phyloP scores from a whole-genome alignment of 208 protist genomes.

The Herpetomonas samuelpessoai region DNA sequence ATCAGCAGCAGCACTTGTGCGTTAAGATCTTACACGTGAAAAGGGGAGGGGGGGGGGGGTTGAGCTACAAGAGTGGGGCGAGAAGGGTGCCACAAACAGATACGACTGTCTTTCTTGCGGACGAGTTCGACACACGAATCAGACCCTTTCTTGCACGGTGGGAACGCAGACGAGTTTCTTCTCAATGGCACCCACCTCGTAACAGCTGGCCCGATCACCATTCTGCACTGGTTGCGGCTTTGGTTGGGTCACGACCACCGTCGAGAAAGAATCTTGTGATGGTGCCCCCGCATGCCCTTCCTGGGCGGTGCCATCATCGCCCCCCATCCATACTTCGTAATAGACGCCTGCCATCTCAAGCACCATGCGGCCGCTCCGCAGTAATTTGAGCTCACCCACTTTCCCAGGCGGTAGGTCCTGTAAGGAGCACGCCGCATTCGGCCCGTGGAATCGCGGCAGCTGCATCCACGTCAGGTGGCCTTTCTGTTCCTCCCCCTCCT shows the following conservation, averaged over 20 bases:
- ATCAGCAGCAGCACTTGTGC: too few species aligned
- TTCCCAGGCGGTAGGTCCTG: slow-evolving; percentile 59
- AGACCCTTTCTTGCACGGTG: slow-evolving; percentile 23
- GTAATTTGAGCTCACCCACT: slow-evolving; percentile 75
- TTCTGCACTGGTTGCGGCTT: slow-evolving; percentile 29
- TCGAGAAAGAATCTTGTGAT: too few species aligned
- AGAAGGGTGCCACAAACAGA: too few species aligned
- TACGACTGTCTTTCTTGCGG: too few species aligned
- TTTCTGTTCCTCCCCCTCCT: slow-evolving; percentile 3
- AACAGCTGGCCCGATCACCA: slow-evolving; percentile 45
- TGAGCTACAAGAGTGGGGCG: too few species aligned
- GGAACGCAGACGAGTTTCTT: slow-evolving; percentile 83
- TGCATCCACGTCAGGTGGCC: slow-evolving; percentile 72
- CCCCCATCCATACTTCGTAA: slow-evolving; percentile 72
- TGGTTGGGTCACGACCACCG: slow-evolving; percentile 46
- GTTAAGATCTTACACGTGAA: too few species aligned
- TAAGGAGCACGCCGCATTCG: slow-evolving; percentile 42
- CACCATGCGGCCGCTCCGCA: slow-evolving; percentile 76
- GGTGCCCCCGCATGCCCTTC: slow-evolving; percentile 25
- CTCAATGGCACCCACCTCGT: slow-evolving; percentile 58
- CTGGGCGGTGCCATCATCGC: slow-evolving; percentile 13
- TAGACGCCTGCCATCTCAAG: slow-evolving; percentile 69
- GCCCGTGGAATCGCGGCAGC: slow-evolving; percentile 60
- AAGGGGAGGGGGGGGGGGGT: too few species aligned
- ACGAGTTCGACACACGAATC: too few species aligned